Conservation (phyloP, 805 yeast genomes). For the Sungouiella blattae region DNA sequence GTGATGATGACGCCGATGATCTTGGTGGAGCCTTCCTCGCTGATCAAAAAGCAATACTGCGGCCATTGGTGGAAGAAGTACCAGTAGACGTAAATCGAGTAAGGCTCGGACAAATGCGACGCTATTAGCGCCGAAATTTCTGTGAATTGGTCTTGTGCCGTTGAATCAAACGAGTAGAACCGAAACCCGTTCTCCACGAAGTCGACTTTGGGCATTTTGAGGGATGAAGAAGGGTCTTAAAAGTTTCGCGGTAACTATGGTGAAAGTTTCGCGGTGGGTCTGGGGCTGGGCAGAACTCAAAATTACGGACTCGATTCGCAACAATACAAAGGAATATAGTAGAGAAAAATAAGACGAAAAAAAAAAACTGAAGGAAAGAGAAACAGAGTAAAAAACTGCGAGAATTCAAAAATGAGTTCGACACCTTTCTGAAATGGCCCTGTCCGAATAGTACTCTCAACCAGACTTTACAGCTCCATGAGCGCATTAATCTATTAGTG, state of each 20-base stretch:
- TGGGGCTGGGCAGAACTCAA: no score
- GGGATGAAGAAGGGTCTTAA: background rate
- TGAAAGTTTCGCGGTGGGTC: no score
- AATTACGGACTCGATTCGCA: no score
- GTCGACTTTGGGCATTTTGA: constrained; percentile 3
- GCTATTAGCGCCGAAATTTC: constrained; percentile 58
- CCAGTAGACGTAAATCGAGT: constrained; percentile 87
- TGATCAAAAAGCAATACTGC: constrained; percentile 66
- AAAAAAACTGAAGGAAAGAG: background rate
- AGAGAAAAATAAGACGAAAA: background rate
- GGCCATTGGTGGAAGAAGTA: constrained; percentile 93
- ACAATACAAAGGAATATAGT: background rate
- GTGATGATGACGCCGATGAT: constrained; percentile 85
- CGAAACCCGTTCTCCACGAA: constrained; percentile 11
- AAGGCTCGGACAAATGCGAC: constrained; percentile 84
- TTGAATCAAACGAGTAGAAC: constrained; percentile 13
- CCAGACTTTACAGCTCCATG: no score
- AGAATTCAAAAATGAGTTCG: no score
- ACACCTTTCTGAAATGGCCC: no score
- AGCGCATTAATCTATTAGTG: no score
- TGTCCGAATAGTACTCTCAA: no score
- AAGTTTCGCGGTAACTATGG: no score
- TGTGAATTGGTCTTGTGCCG: constrained; percentile 37
- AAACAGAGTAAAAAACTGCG: background rate
- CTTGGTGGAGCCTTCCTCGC: constrained; percentile 26